Percentiles rank a stretch among this genome's conserved stretches.
Evolutionary conservation across 2,329 filamentous ascomycete species (phyloP).

Genomic region (Dendryphion nanum): DNA sequence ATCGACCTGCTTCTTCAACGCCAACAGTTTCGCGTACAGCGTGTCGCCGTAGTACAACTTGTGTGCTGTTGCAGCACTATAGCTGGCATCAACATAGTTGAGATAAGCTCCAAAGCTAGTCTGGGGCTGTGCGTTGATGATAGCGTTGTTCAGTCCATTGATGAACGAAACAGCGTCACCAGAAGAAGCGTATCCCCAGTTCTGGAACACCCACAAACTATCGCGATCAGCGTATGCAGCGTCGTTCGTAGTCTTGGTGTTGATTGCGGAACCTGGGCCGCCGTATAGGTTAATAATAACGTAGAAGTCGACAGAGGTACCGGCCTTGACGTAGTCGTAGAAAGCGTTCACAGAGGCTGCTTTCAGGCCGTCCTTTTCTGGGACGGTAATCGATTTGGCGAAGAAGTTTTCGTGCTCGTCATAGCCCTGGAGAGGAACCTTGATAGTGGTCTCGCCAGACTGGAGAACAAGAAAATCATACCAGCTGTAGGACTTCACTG

Average conservation of each 20-base stretch:
- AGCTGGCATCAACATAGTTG: conserved; percentile 54
- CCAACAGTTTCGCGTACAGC: conserved; percentile 32
- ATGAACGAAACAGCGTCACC: conserved; percentile 42
- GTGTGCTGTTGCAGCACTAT: conserved; percentile 49
- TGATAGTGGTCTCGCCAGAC: conserved; percentile 26
- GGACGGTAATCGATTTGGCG: conserved; percentile 42
- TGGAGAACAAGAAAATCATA: conserved; percentile 45
- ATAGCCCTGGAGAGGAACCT: conserved; percentile 32
- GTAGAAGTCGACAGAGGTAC: conserved; percentile 25
- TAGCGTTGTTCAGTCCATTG: conserved; percentile 43
- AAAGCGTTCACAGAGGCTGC: conserved; percentile 22
- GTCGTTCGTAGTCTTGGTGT: conserved; percentile 30
- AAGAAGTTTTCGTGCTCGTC: conserved; percentile 41
- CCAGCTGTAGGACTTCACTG: conserved; percentile 30
- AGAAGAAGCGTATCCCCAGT: conserved; percentile 27
- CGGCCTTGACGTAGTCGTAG: conserved; percentile 27
- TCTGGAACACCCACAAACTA: conserved; percentile 39
- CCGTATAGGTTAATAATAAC: conserved; percentile 42
- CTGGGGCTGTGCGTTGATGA: conserved; percentile 37
- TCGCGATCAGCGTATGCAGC: conserved; percentile 37
- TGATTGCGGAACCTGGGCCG: conserved; percentile 36
- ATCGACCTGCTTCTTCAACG: conserved; percentile 43
- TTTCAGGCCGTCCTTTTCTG: conserved; percentile 31
- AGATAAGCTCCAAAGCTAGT: conserved; percentile 51
- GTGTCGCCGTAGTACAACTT: conserved; percentile 49